A percentile compares a stretch with the other conserved stretches of the same genome.
These are phyloP conservation scores for Globisporangium cylindrosporum DNA, from an alignment of 352 stramenopile genomes.

Conservation along the genomic window DNA sequence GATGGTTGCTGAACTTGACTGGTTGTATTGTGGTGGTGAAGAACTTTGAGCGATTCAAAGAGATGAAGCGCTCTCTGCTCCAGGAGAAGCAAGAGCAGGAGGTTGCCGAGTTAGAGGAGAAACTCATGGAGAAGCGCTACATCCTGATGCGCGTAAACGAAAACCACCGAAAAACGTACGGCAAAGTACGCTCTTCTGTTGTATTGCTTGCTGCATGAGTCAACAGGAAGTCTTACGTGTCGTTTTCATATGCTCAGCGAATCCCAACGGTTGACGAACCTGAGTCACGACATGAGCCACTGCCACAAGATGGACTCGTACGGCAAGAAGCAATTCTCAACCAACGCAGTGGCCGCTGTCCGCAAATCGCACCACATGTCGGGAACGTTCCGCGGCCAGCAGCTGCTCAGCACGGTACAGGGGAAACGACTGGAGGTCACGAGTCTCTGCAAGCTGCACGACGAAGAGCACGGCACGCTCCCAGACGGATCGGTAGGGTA, in stretches of 20 bases:
- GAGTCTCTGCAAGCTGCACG: constrained; percentile 64
- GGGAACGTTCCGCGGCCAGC: constrained; percentile 64
- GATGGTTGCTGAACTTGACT: neutral
- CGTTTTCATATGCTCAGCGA: constrained; percentile 29
- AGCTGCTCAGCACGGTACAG: constrained; percentile 66
- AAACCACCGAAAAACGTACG: constrained; percentile 51
- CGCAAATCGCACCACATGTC: constrained; percentile 50
- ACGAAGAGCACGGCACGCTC: constrained; percentile 43
- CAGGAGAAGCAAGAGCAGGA: constrained; percentile 56
- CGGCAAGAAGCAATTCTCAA: constrained; percentile 64
- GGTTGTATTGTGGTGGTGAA: constrained; percentile 6
- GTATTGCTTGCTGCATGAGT: neutral
- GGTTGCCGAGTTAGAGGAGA: constrained; percentile 55
- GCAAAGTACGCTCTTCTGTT: neutral
- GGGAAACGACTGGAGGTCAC: constrained; percentile 70
- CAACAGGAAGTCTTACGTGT: neutral
- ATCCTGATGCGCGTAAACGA: constrained; percentile 59
- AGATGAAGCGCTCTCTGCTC: constrained; percentile 47
- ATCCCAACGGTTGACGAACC: constrained; percentile 64
- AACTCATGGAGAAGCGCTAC: constrained; percentile 72
- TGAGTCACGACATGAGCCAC: constrained; percentile 63
- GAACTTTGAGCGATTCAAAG: constrained; percentile 63
- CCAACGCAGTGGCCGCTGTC: constrained; percentile 30
- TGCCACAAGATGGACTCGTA: constrained; percentile 58
- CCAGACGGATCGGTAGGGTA: constrained; percentile 44